phyloP scores from a whole-genome alignment of 148 eudicot genomes.

The Suaeda aralocaspica region DNA sequence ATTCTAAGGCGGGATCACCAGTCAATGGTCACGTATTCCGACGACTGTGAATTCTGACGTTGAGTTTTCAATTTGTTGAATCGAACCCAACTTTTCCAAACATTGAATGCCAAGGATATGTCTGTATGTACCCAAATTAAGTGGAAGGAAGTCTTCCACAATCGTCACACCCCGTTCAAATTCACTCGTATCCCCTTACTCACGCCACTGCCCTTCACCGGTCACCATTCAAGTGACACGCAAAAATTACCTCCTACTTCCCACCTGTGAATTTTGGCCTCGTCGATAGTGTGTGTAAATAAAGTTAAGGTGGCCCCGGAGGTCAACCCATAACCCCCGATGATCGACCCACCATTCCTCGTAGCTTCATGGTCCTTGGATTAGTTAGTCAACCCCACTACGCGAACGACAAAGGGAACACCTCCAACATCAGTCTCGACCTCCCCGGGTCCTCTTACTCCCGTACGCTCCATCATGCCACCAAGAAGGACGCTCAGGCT shows the following conservation, averaged over 20 bases:
- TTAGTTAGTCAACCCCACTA: neutral
- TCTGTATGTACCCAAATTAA: neutral
- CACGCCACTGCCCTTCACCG: neutral
- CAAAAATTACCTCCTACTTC: neutral
- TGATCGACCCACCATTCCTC: no score
- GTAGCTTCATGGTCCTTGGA: neutral
- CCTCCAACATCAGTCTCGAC: neutral
- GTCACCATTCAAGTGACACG: neutral
- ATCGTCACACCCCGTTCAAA: neutral
- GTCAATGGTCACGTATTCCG: no score
- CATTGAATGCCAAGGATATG: no score
- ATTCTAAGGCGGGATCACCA: no score
- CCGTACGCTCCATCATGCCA: neutral
- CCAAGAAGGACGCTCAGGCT: neutral
- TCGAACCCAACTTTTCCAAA: no score
- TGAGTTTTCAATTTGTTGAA: no score
- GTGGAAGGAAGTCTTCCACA: neutral
- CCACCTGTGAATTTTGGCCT: neutral
- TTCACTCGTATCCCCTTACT: neutral
- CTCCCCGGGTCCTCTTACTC: neutral
- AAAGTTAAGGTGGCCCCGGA: neutral
- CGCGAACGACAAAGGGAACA: neutral
- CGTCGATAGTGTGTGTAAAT: neutral
- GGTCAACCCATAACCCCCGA: no score
- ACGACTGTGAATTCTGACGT: no score